phyloP scores from a whole-genome alignment of 495 filamentous ascomycete genomes.

The Astrothelium subdiscretum region DNA sequence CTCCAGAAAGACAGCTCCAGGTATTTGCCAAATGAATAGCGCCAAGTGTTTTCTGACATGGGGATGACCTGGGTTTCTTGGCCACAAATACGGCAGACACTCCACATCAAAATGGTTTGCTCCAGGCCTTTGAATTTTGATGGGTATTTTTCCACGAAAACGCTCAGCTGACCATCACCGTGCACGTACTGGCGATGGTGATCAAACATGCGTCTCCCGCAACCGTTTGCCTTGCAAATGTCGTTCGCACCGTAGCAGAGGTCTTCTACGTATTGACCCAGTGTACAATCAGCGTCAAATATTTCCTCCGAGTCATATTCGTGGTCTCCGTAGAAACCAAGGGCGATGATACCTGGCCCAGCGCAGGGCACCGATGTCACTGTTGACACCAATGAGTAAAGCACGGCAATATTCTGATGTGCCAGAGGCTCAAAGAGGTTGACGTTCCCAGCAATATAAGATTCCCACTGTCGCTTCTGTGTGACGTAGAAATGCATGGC shows the following conservation, averaged over 20 bases:
- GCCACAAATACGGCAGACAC: slow-evolving; percentile 79
- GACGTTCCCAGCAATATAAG: slow-evolving; percentile 68
- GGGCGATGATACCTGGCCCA: slow-evolving; percentile 72
- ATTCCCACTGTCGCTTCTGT: slow-evolving; percentile 91
- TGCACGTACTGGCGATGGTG: slow-evolving; percentile 97
- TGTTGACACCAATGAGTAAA: slow-evolving; percentile 88
- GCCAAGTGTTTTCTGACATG: slow-evolving; percentile 95
- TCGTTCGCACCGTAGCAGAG: slow-evolving; percentile 63
- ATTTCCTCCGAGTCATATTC: slow-evolving; percentile 49
- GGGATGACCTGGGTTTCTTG: slow-evolving; percentile 80
- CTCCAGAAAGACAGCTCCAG: slow-evolving; percentile 96
- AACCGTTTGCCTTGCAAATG: slow-evolving; percentile 70
- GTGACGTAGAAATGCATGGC: slow-evolving; percentile 88
- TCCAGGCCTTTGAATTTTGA: slow-evolving; percentile 58
- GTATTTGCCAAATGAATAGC: slow-evolving; percentile 97
- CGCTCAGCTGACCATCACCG: slow-evolving; percentile 82
- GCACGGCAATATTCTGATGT: slow-evolving; percentile 90
- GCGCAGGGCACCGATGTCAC: slow-evolving; percentile 81
- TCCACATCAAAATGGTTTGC: slow-evolving; percentile 94
- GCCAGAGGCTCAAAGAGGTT: slow-evolving; percentile 87
- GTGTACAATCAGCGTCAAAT: slow-evolving; percentile 77
- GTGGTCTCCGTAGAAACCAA: slow-evolving; percentile 84
- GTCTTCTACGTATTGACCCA: slow-evolving; percentile 94
- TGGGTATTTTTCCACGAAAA: slow-evolving; percentile 68
- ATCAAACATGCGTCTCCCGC: slow-evolving; percentile 78